Evolutionary conservation across 2,329 filamentous ascomycete genomes (phyloP).

Genomic region (Chalara sp.): DNA sequence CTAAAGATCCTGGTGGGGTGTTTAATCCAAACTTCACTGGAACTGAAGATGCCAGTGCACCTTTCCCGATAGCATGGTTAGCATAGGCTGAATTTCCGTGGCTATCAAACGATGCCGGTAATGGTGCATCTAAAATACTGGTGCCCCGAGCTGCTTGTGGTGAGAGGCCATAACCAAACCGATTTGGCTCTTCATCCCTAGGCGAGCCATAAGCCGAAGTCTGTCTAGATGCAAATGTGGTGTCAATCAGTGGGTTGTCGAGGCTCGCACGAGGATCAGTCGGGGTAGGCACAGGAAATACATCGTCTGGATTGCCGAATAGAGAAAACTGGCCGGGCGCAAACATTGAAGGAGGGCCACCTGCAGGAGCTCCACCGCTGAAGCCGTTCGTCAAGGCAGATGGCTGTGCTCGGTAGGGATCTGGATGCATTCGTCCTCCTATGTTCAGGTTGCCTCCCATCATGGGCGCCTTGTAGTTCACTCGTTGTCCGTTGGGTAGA

Average conservation of each 20-base stretch:
- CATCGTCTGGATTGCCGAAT: constrained; percentile 47
- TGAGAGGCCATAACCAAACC: constrained; percentile 69
- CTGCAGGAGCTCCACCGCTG: constrained; percentile 48
- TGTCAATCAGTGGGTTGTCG: constrained; percentile 49
- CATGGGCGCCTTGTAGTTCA: constrained; percentile 60
- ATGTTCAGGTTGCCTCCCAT: constrained; percentile 51
- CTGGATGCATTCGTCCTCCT: constrained; percentile 62
- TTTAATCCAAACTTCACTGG: constrained; percentile 88
- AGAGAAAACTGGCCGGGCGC: constrained; percentile 30
- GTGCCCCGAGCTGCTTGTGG: constrained; percentile 64
- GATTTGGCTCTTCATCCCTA: constrained; percentile 56
- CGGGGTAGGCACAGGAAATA: constrained; percentile 32
- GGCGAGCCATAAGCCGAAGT: constrained; percentile 74
- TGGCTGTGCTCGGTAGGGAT: constrained; percentile 56
- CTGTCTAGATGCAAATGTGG: constrained; percentile 42
- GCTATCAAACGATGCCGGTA: constrained; percentile 93
- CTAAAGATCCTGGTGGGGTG: constrained; percentile 70
- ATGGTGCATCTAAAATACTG: constrained; percentile 88
- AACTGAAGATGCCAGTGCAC: constrained; percentile 85
- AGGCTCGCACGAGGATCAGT: constrained; percentile 38
- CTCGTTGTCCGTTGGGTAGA: constrained; percentile 83
- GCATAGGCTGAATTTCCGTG: constrained; percentile 91
- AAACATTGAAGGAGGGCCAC: constrained; percentile 30
- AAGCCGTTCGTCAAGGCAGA: constrained; percentile 72
- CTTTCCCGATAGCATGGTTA: constrained; percentile 54